Conservation (phyloP, 805 yeast species). For the Lipomyces mesembrius region DNA sequence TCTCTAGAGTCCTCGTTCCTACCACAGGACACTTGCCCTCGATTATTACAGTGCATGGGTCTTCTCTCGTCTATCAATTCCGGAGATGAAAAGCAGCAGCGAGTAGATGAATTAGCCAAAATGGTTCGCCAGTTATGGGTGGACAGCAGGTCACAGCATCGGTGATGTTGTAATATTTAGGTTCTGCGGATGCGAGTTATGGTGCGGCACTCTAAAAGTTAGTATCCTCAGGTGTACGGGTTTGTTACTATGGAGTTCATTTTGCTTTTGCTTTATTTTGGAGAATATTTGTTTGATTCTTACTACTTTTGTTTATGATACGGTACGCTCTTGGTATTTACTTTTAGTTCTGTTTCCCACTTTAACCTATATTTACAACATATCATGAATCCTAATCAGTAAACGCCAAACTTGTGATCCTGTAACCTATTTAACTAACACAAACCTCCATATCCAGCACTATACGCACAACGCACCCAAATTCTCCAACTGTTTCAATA, state of each 20-base stretch:
- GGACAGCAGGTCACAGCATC: background rate
- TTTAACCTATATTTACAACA: background rate
- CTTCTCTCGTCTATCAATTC: slow-evolving; percentile 59
- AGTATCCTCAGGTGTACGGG: background rate
- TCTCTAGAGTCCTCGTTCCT: slow-evolving; percentile 1
- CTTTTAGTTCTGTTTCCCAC: background rate
- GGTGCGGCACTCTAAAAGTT: background rate
- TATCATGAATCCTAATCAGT: background rate
- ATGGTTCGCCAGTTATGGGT: background rate
- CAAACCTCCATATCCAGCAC: background rate
- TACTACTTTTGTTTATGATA: background rate
- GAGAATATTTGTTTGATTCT: background rate
- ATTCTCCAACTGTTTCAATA: slow-evolving; percentile 22
- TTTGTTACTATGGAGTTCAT: background rate
- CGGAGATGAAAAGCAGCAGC: slow-evolving; percentile 59
- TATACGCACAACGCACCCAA: slow-evolving; percentile 22
- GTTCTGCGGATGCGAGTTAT: background rate
- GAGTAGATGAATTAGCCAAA: slow-evolving; percentile 55
- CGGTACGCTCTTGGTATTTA: too few relatives aligned
- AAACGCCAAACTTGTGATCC: background rate
- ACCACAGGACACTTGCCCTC: slow-evolving; percentile 40
- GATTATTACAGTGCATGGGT: slow-evolving; percentile 66
- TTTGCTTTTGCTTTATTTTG: background rate
- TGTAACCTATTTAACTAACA: background rate
- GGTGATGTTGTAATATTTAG: background rate